Base-by-base conservation (phyloP, 1,284 basidiomycete species). In the Melampsora abietis-canadensis region DNA sequence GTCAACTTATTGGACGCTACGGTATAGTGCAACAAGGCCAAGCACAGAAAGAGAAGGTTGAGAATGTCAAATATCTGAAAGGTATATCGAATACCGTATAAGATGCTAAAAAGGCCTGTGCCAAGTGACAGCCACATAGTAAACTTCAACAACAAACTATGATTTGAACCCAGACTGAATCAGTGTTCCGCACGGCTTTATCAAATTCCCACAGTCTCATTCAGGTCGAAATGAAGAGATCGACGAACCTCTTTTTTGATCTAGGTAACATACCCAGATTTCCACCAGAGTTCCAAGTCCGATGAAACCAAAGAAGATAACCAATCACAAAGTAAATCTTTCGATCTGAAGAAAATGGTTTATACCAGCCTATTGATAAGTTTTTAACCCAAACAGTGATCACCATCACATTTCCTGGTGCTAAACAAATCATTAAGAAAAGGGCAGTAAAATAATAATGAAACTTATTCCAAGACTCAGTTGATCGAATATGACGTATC, bases 361-460 rank as follows among this genome's bases (percentile, higher is more conserved):
- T 78, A 59, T 80, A 76, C 81, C 81, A 78, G 57, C 83, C 80
- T 30, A 80, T 81, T 7, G 79, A 73, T 24, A 84, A 76, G 67
- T 93, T 95, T 69, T 93, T 87, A 0, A 89, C 89, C 94, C 94
- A 98, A 0, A 96, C 92, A 0, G 88, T 88, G 21, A 98, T 84
- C 6, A 90, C 88, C 0, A 92, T 89, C 0, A 88, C 89, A 7
- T 87, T 87, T 66, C 93, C 84, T 0, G 94, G 94, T 0, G 95
- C 83, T 0, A 96, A 84, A 85, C 88, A 89, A 12, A 91, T 88
- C 85, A 94, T 87, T n/a, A 93, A 82, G 60, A 94, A 82, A 12
- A 95, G 82, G 0, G 91, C 62, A 77, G 90, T 87, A 60, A 86
- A 81, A 44, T 81, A 74, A 59, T 82, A 79, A 60, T 81, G 66